These are phyloP conservation scores for Sporodiniella umbellata DNA, from an alignment of 371 early-diverging fungal genomes.

Conservation along the genomic window DNA sequence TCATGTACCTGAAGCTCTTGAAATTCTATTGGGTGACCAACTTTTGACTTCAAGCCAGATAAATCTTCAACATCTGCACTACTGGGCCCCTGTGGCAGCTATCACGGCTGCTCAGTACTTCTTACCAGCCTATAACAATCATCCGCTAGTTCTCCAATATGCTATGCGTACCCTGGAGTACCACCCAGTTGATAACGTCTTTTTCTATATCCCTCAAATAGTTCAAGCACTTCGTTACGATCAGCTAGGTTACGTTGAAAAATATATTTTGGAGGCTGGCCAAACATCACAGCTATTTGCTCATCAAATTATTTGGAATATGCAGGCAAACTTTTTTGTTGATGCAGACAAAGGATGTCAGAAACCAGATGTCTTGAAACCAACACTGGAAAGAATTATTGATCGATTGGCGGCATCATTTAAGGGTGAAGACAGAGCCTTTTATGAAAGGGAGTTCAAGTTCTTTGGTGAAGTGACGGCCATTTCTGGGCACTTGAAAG, in stretches of 20 bases:
- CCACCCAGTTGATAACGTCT: constrained; percentile 89
- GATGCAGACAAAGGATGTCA: constrained; percentile 76
- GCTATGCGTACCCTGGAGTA: constrained; percentile 88
- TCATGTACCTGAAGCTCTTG: constrained; percentile 71
- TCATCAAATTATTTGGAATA: constrained; percentile 99
- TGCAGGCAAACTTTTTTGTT: constrained; percentile 95
- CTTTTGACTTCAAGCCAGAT: constrained; percentile 32
- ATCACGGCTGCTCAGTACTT: constrained; percentile 84
- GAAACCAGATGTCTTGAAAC: constrained; percentile 82
- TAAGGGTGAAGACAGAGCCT: constrained; percentile 81
- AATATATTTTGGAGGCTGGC: constrained; percentile 90
- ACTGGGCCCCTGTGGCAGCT: constrained; percentile 93
- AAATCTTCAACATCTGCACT: constrained; percentile 68
- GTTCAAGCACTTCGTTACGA: constrained; percentile 97
- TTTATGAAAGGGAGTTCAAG: constrained; percentile 92
- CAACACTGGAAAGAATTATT: constrained; percentile 84
- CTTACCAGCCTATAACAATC: constrained; percentile 61
- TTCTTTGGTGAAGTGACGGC: constrained; percentile 96
- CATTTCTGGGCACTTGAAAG: constrained; percentile 96
- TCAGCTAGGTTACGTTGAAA: constrained; percentile 83
- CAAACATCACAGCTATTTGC: constrained; percentile 93
- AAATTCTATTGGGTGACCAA: constrained; percentile 60
- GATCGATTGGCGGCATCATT: constrained; percentile 71
- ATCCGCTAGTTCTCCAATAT: constrained; percentile 91
- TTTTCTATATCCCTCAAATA: constrained; percentile 98